Evolutionary conservation across 495 filamentous ascomycete genomes (phyloP).

Genomic region (Tuber calosporum): DNA sequence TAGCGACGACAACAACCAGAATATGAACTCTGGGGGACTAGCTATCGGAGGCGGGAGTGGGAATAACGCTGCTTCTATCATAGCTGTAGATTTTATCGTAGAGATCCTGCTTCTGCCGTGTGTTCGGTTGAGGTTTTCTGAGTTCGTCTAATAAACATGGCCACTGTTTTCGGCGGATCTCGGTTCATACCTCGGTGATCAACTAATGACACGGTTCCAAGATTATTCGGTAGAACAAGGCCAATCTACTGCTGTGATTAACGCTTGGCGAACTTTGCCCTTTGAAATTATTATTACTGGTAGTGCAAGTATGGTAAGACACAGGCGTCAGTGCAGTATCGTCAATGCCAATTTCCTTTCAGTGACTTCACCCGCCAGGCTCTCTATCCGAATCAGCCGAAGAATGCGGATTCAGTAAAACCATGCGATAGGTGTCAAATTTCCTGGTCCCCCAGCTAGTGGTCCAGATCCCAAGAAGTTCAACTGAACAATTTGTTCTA

Average conservation of each 20-base stretch:
- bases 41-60: too few relatives aligned
- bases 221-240: not conserved
- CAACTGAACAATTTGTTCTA: not conserved
- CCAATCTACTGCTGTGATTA: not conserved
- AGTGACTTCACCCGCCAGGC: not conserved
- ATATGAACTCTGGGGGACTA: too few relatives aligned
- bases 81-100: not conserved
- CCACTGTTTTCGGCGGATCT: not conserved
- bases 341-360: not conserved
- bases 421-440: not conserved
- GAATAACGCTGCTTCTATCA: not conserved
- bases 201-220: not conserved
- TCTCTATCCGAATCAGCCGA: not conserved
- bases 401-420: not conserved
- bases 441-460: not conserved
- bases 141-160: not conserved
- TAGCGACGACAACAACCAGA: too few relatives aligned
- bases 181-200: not conserved
- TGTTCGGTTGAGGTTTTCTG: not conserved
- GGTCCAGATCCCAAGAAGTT: not conserved
- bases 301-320: not conserved
- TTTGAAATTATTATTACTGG: not conserved
- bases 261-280: not conserved
- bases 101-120: not conserved
- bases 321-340: not conserved